Conservation (phyloP, 108 stramenopile genomes). For the Aureococcus anophagefferens region DNA sequence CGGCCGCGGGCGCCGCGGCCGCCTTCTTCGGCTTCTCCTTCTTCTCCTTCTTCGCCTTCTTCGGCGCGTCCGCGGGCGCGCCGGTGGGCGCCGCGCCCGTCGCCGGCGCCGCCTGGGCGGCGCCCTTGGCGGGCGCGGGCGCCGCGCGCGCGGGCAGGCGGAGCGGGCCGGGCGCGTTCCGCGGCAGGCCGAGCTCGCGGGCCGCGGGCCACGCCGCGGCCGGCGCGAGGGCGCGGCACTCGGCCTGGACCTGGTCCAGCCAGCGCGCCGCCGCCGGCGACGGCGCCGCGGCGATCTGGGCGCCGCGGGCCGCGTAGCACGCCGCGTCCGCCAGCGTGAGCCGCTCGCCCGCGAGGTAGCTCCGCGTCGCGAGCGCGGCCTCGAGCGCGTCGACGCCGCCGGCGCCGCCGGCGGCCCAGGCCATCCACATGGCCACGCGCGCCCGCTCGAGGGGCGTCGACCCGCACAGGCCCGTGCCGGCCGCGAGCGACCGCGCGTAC, state of each 20-base stretch:
- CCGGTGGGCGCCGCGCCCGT: background rate
- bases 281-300: background rate
- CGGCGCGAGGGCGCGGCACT: background rate
- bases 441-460: background rate
- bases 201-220: too few species aligned
- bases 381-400: background rate
- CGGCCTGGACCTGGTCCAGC: background rate
- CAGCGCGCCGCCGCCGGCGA: background rate
- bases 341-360: background rate
- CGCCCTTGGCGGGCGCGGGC: background rate
- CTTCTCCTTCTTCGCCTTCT: constrained; percentile 12
- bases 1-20: background rate
- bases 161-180: background rate
- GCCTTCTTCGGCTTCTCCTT: constrained; percentile 2
- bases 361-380: background rate
- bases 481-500: too few species aligned
- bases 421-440: background rate
- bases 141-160: background rate
- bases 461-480: background rate
- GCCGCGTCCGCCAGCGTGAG: background rate
- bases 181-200: background rate
- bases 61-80: background rate
- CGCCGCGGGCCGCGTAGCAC: background rate
- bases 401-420: background rate
- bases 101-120: background rate